phyloP scores from a whole-genome alignment of 305 asterid species.

The Solanum hybrid region DNA sequence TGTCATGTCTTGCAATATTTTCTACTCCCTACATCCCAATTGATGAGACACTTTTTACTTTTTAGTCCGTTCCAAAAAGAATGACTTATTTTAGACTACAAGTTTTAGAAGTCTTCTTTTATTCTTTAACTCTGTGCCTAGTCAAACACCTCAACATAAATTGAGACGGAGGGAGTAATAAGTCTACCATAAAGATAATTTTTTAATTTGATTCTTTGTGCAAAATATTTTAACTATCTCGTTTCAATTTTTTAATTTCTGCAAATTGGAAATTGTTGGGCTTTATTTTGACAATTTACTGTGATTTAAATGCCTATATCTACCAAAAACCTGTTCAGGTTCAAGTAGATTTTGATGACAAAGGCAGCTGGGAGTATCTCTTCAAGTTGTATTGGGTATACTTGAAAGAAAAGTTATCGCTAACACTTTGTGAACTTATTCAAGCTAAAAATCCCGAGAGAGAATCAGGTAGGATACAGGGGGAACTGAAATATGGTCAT shows the following conservation, averaged over 20 bases:
- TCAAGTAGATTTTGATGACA: constrained; percentile 84
- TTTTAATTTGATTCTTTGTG: not conserved
- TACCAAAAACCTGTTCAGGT: constrained; percentile 33
- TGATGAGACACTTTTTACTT: not conserved
- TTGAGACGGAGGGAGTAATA: not conserved
- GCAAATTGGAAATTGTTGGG: not conserved
- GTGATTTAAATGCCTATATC: not conserved
- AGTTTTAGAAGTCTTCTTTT: not conserved
- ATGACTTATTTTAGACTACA: not conserved
- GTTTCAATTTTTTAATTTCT: not conserved
- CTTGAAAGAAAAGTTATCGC: constrained; percentile 56
- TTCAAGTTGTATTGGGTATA: constrained; percentile 76
- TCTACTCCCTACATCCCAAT: not conserved
- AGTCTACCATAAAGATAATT: not conserved
- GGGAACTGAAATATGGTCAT: constrained; percentile 10
- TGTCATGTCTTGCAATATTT: not conserved
- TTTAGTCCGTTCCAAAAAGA: not conserved
- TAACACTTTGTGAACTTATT: constrained; percentile 51
- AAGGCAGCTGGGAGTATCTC: constrained; percentile 82
- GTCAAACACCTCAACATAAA: not conserved
- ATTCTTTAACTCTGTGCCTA: not conserved
- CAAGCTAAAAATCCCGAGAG: constrained; percentile 56
- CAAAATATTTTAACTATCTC: not conserved
- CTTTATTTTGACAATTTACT: not conserved
- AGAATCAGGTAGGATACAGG: constrained; percentile 24